phyloP scores from a whole-genome alignment of 352 stramenopile genomes.

The Stramenopiles sp. region DNA sequence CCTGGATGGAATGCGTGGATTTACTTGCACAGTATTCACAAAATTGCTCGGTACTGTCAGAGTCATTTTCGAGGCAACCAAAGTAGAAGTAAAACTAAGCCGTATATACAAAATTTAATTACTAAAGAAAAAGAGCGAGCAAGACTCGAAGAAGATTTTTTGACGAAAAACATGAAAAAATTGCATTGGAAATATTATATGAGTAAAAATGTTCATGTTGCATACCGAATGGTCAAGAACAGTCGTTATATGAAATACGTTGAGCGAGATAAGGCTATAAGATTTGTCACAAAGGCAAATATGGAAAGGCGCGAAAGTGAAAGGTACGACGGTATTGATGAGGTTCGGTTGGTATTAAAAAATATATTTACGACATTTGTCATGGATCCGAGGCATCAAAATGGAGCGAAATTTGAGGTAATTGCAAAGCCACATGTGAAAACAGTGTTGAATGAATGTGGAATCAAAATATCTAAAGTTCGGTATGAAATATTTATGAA shows the following conservation, averaged over 20 bases:
- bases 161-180: neutral
- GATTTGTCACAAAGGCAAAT: neutral
- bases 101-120: neutral
- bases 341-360: neutral
- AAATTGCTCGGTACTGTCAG: neutral
- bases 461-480: neutral
- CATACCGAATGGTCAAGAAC: neutral
- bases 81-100: neutral
- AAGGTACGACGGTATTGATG: neutral
- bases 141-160: neutral
- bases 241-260: neutral
- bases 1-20: neutral
- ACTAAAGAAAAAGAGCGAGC: neutral
- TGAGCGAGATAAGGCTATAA: neutral
- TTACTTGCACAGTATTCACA: neutral
- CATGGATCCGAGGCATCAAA: neutral
- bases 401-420: neutral
- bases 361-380: neutral
- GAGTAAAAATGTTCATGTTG: neutral
- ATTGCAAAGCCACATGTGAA: neutral
- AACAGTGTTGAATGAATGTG: neutral
- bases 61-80: neutral
- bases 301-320: too few relatives aligned
- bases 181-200: neutral
- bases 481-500: neutral